These are phyloP conservation scores for Beta lomatogona DNA, from an alignment of 179 eudicot species.

Conservation along the genomic window DNA sequence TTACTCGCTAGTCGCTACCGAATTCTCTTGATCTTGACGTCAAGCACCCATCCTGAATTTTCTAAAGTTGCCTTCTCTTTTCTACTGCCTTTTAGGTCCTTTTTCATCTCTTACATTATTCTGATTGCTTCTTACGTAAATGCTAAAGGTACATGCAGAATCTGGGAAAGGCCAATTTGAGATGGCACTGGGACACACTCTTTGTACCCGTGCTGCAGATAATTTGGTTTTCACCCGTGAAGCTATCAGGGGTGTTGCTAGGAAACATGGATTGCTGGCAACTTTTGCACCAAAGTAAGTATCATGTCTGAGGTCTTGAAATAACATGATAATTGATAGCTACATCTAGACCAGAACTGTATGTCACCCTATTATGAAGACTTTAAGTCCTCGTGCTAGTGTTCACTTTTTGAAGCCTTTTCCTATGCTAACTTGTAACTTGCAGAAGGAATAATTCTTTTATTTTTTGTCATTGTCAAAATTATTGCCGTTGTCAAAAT, in stretches of 20 bases:
- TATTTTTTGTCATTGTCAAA: not conserved
- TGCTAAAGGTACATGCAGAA: constrained; percentile 77
- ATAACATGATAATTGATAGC: not conserved
- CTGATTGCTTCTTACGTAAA: not conserved
- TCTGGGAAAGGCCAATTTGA: constrained; percentile 96
- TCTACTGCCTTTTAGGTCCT: too few species aligned
- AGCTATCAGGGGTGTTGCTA: constrained; percentile 74
- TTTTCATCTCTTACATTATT: not conserved
- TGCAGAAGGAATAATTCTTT: not conserved
- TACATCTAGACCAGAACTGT: not conserved
- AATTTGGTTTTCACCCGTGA: constrained; percentile 77
- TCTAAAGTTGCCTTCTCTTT: not conserved
- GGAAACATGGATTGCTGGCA: constrained; percentile 88
- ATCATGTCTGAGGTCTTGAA: constrained; percentile 2
- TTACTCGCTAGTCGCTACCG: too few species aligned
- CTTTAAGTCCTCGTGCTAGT: not conserved
- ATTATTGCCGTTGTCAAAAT: not conserved
- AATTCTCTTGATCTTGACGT: not conserved
- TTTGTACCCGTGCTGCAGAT: constrained; percentile 76
- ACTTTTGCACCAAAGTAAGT: constrained; percentile 96
- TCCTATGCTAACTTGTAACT: not conserved
- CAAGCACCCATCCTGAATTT: not conserved
- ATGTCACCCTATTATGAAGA: not conserved
- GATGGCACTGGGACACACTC: constrained; percentile 64
- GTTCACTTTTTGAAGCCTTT: not conserved